These are phyloP conservation scores for Fulvia fulva DNA, from an alignment of 2,329 filamentous ascomycete species.

Conservation along the genomic window DNA sequence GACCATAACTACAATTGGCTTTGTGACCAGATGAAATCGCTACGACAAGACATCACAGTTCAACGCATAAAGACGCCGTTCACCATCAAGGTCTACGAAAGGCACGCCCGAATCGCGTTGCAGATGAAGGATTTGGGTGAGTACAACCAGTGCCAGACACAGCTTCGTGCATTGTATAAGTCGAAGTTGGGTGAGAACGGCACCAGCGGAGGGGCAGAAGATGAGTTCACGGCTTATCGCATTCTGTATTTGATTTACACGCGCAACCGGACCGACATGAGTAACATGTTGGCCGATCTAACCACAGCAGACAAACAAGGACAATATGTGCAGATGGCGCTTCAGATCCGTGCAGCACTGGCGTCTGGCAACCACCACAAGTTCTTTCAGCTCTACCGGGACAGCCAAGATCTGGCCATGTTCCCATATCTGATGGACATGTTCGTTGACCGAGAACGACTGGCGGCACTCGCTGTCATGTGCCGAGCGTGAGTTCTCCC, in stretches of 20 bases:
- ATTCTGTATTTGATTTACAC: constrained; percentile 99
- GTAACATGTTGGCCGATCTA: constrained; percentile 98
- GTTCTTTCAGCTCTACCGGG: constrained; percentile 94
- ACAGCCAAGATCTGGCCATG: constrained; percentile 69
- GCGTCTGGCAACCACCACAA: constrained; percentile 95
- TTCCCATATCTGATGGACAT: constrained; percentile 98
- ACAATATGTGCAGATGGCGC: constrained; percentile 78
- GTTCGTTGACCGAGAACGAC: constrained; percentile 91
- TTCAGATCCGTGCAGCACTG: constrained; percentile 84
- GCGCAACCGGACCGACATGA: constrained; percentile 95
- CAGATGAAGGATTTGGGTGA: constrained; percentile 99
- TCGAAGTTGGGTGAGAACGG: constrained; percentile 77
- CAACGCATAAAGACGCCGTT: constrained; percentile 97
- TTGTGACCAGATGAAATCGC: constrained; percentile 98
- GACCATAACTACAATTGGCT: constrained; percentile 96
- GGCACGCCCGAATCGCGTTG: constrained; percentile 92
- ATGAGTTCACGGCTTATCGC: constrained; percentile 98
- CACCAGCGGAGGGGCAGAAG: constrained; percentile 67
- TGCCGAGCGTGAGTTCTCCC: constrained; percentile 82
- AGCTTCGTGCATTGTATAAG: constrained; percentile 86
- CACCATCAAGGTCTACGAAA: constrained; percentile 94
- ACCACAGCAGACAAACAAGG: constrained; percentile 92
- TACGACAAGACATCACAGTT: constrained; percentile 96
- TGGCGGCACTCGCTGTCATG: constrained; percentile 84
- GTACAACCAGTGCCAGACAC: constrained; percentile 99